These are phyloP conservation scores for Coccomyxa sp. DNA, from an alignment of 139 green algal species.

Conservation along the genomic window DNA sequence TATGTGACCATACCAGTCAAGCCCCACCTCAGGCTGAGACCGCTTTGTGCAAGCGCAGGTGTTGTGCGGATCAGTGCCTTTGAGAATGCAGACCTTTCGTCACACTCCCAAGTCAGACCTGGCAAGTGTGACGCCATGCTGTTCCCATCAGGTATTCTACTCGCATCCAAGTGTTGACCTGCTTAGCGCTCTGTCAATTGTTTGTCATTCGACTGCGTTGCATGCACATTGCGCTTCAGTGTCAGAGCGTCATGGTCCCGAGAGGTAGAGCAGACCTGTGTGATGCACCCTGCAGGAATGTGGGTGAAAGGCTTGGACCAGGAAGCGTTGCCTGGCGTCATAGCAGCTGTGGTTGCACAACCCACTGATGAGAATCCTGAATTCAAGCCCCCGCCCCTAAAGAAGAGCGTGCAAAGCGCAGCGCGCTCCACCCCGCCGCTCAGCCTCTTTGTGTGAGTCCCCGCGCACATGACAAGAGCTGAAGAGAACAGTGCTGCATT, in stretches of 20 bases:
- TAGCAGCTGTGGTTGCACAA: not conserved
- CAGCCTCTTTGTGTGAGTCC: not conserved
- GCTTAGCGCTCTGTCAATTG: no score
- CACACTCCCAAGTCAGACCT: not conserved
- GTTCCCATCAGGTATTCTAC: constrained; percentile 36
- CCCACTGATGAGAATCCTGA: not conserved
- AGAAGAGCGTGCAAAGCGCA: not conserved
- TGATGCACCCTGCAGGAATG: constrained; percentile 20
- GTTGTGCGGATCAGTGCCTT: constrained; percentile 37
- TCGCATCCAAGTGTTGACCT: no score
- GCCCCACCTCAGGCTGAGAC: no score
- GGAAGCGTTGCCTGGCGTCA: constrained; percentile 7
- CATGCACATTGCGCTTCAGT: not conserved
- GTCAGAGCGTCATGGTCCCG: not conserved
- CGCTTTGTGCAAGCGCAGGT: not conserved
- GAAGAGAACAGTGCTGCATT: no score
- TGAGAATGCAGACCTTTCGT: constrained; percentile 9
- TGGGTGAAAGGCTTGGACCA: constrained; percentile 7
- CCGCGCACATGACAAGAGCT: not conserved
- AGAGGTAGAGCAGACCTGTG: not conserved
- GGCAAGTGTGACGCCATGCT: constrained; percentile 24
- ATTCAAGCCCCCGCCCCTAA: not conserved
- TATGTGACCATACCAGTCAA: no score
- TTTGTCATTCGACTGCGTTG: not conserved
- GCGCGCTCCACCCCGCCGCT: not conserved